phyloP scores from a whole-genome alignment of 2,329 filamentous ascomycete species.

The Pyricularia pennisetigena region DNA sequence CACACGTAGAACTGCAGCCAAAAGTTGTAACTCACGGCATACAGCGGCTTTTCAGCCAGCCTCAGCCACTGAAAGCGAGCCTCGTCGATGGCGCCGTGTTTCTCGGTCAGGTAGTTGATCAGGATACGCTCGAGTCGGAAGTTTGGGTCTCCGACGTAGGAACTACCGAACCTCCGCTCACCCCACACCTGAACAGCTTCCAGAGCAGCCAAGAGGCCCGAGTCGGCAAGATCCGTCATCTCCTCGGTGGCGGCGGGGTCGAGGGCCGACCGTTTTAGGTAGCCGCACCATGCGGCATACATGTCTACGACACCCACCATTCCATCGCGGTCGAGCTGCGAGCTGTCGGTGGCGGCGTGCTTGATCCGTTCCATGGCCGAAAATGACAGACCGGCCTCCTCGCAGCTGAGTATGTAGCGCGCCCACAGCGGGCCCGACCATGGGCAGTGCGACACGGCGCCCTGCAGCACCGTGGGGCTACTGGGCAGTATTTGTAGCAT shows the following conservation, averaged over 20 bases:
- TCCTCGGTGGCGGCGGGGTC: slow-evolving; percentile 65
- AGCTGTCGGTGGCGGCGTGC: slow-evolving; percentile 79
- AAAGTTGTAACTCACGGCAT: slow-evolving; percentile 78
- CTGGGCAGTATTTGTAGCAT: slow-evolving; percentile 28
- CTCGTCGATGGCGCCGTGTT: slow-evolving; percentile 64
- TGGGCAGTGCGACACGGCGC: slow-evolving; percentile 82
- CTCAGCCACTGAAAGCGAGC: slow-evolving; percentile 71
- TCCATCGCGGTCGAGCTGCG: slow-evolving; percentile 74
- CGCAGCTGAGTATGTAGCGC: slow-evolving; percentile 75
- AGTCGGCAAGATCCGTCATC: slow-evolving; percentile 79
- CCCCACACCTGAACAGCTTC: slow-evolving; percentile 78
- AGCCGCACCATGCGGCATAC: slow-evolving; percentile 90
- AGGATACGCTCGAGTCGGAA: slow-evolving; percentile 87
- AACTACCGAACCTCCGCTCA: slow-evolving; percentile 61
- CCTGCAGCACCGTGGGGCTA: slow-evolving; percentile 62
- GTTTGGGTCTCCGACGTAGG: slow-evolving; percentile 76
- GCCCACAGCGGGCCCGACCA: slow-evolving; percentile 91
- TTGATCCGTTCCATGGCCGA: slow-evolving; percentile 82
- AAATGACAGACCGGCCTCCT: slow-evolving; percentile 68
- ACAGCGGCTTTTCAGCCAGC: slow-evolving; percentile 50
- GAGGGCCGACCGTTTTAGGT: slow-evolving; percentile 78
- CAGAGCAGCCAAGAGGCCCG: slow-evolving; percentile 75
- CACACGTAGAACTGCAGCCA: slow-evolving; percentile 89
- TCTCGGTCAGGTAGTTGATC: slow-evolving; percentile 84
- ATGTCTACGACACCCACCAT: slow-evolving; percentile 85